Base-by-base conservation (phyloP, 202 grass and related monocot genomes). In the Zizania palustris region DNA sequence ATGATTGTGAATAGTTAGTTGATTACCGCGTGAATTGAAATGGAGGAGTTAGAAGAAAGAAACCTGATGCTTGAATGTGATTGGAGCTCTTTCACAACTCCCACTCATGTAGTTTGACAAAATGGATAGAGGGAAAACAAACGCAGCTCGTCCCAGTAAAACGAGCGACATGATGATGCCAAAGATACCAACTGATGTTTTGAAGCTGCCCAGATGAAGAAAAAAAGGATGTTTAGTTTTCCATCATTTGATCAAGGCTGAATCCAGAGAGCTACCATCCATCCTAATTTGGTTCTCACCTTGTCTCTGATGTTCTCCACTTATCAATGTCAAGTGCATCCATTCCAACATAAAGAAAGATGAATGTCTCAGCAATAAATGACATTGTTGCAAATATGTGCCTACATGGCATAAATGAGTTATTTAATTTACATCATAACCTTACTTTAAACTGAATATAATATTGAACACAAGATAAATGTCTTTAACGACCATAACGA, bases 321-420 rank as follows among this genome's bases (percentile, higher is more conserved):
- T 97, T 97, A 71, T 89, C 86, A 73, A 93, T 82, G 73, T 93
- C 93, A 76, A 97, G 88, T 19, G 88, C 93, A 81, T 97, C 93
- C 93, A 97, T 97, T 38, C 93, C 93, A 74, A 97, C 88, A 79
- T 97, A 97, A 76, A 97, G 90, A 60, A 97, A 93, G 77, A 97
- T 93, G 63, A 97, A 86, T 28, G 84, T 90, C 80, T 97, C 91
- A 9, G 91, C 89, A 36, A 94, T 94, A 77, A 94, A 88, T 38
- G 95, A 97, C 7, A 87, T 28, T 40, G 80, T 84, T 18, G 91
- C 85, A 80, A 97, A 97, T 82, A 92, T 88, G 79, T 97, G 91
- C 85, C 91, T 97, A 66, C 45, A 85, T 80, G 37, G 2, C 63
- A 69, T n/a, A 45, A 78, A 60, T 18, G 1, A 15, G 36, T 18